A percentile compares a stretch with the other conserved stretches of the same genome.
phyloP scores from a whole-genome alignment of 1,139 yeast species.

The Candida glucosophila region DNA sequence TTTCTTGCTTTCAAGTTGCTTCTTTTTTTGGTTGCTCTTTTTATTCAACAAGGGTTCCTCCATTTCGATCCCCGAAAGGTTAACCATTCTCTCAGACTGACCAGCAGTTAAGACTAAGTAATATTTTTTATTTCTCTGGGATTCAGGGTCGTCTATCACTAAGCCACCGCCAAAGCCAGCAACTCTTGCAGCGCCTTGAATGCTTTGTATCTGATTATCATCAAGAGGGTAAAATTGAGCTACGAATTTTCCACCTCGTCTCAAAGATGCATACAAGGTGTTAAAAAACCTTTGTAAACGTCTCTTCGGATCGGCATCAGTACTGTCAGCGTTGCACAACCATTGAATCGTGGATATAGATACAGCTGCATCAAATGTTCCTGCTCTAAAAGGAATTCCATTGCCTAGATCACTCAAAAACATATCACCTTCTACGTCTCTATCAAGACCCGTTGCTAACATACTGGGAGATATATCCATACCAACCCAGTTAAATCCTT shows the following conservation, averaged over 20 bases:
- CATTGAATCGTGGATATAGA: slow-evolving; percentile 95
- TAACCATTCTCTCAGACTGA: slow-evolving; percentile 55
- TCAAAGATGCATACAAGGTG: slow-evolving; percentile 76
- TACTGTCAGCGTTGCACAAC: slow-evolving; percentile 92
- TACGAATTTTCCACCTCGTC: slow-evolving; percentile 92
- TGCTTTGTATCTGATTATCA: slow-evolving; percentile 73
- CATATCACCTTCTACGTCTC: slow-evolving; percentile 90
- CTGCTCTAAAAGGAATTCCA: slow-evolving; percentile 94
- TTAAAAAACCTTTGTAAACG: slow-evolving; percentile 79
- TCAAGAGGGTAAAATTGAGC: slow-evolving; percentile 95
- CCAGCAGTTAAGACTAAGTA: slow-evolving; percentile 91
- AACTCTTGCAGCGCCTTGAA: slow-evolving; percentile 77
- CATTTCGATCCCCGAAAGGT: slow-evolving; percentile 73
- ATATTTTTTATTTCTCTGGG: slow-evolving; percentile 83
- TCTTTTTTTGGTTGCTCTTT: slow-evolving; percentile 43
- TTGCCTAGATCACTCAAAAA: slow-evolving; percentile 87
- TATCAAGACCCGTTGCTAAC: slow-evolving; percentile 89
- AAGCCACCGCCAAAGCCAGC: slow-evolving; percentile 97
- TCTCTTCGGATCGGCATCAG: slow-evolving; percentile 77
- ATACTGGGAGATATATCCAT: slow-evolving; percentile 94
- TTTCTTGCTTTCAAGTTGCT: slow-evolving; percentile 63
- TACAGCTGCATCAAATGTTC: slow-evolving; percentile 94
- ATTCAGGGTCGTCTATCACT: slow-evolving; percentile 88
- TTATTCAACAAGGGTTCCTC: slow-evolving; percentile 46
- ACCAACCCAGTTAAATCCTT: slow-evolving; percentile 93